phyloP scores from a whole-genome alignment of 331 rosid species.

The Spiraea crenata region DNA sequence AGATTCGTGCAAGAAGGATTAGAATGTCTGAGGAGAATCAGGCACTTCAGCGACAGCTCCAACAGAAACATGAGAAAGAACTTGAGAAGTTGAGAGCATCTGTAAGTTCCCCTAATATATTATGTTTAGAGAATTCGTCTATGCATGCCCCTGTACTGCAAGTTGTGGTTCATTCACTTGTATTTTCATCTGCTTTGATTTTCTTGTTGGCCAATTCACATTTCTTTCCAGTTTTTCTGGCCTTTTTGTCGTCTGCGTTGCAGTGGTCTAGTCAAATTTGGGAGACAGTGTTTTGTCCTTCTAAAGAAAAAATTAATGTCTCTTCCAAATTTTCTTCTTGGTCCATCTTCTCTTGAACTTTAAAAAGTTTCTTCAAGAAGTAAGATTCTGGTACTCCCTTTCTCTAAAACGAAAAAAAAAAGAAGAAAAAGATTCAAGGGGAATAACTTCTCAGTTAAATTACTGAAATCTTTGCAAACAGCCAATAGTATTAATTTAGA shows the following conservation, averaged over 20 bases:
- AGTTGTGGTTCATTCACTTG: not conserved
- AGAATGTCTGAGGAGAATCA: slow-evolving; percentile 87
- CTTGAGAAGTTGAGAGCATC: slow-evolving; percentile 51
- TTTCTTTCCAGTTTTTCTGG: not conserved
- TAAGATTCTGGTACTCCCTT: no score
- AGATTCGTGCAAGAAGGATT: slow-evolving; percentile 68
- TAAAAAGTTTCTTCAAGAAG: no score
- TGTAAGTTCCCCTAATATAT: slow-evolving; percentile 38
- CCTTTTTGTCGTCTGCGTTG: not conserved
- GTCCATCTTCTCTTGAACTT: no score
- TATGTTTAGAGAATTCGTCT: not conserved
- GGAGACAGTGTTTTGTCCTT: not conserved
- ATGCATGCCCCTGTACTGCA: not conserved
- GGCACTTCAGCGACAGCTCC: slow-evolving; percentile 63
- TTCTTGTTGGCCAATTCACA: not conserved
- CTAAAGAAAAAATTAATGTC: no score
- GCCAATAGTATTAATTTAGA: not conserved
- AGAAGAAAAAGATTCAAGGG: no score
- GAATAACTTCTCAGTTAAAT: no score
- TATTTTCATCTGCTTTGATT: not conserved
- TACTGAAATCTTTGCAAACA: no score
- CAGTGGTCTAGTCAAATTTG: not conserved
- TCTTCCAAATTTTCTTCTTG: no score
- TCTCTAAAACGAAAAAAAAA: no score
- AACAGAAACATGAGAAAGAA: slow-evolving; percentile 63